A percentile compares a stretch with the other conserved stretches of the same genome.
Evolutionary conservation across 2,329 filamentous ascomycete genomes (phyloP).

Genomic region (Aureobasidium pullulans): DNA sequence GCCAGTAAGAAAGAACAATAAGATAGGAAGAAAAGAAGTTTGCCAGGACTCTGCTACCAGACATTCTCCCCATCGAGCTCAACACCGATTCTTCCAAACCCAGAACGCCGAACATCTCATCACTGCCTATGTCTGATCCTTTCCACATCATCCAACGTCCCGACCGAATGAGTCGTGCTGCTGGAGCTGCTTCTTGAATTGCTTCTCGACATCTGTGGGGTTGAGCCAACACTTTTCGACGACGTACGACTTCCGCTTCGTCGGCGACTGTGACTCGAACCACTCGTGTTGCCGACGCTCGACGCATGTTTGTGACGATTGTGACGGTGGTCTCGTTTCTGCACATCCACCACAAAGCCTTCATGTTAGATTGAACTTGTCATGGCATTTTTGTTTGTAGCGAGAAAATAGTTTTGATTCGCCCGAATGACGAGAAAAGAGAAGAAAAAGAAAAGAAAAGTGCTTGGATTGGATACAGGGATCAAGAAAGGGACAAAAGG

Average conservation of each 20-base stretch:
- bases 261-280: not conserved
- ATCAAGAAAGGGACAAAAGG: conserved; percentile 6
- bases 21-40: no score
- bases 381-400: conserved; percentile 7
- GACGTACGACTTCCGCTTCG: conserved; percentile 1
- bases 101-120: not conserved
- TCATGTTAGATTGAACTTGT: conserved; percentile 2
- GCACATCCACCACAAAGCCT: not conserved
- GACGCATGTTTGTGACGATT: conserved; percentile 10
- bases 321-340: conserved; percentile 9
- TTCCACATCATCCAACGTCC: not conserved
- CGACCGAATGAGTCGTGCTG: conserved; percentile 1
- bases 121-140: not conserved
- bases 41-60: no score
- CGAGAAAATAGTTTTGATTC: not conserved
- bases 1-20: no score
- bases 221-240: not conserved
- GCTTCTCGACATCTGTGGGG: not conserved
- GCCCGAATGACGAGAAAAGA: not conserved
- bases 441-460: conserved; percentile 6
- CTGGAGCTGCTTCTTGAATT: not conserved
- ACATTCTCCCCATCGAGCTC: no score
- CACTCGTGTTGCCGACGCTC: conserved; percentile 5
- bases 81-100: no score
- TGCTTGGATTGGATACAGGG: conserved; percentile 7